Evolutionary conservation across 2,329 filamentous ascomycete species (phyloP).

Genomic region (Colletotrichum kahawae): DNA sequence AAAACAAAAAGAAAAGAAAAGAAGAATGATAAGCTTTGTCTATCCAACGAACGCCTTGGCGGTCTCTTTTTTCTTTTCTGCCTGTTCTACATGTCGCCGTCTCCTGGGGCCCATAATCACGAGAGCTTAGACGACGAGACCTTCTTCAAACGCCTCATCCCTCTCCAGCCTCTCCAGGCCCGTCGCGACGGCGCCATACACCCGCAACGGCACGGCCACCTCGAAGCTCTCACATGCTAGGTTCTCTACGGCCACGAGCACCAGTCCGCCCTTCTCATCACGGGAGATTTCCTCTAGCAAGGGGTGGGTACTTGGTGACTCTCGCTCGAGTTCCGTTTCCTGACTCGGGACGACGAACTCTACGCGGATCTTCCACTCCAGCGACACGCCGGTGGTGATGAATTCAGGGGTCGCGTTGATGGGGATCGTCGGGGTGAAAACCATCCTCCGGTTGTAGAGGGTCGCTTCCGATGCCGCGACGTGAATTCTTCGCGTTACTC

Average conservation of each 20-base stretch:
- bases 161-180: conserved; percentile 61
- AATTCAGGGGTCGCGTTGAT: conserved; percentile 87
- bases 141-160: conserved; percentile 57
- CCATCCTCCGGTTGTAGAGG: conserved; percentile 77
- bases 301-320: conserved; percentile 39
- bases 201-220: conserved; percentile 80
- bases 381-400: conserved; percentile 82
- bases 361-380: conserved; percentile 88
- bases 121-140: conserved; percentile 39
- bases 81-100: not conserved
- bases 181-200: conserved; percentile 71
- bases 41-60: conserved; percentile 13
- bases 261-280: conserved; percentile 76
- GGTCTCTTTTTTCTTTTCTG: not conserved
- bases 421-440: conserved; percentile 85
- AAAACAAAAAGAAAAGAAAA: not conserved
- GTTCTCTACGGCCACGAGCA: conserved; percentile 79
- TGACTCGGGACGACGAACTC: conserved; percentile 82
- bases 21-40: not conserved
- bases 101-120: not conserved
- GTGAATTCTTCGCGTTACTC: conserved; percentile 84
- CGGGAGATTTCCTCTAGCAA: conserved; percentile 81
- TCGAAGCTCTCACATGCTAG: conserved; percentile 89
- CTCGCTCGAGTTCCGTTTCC: conserved; percentile 18
- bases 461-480: conserved; percentile 81